phyloP scores from a whole-genome alignment of 305 asterid species.

The Rubia peregrina region DNA sequence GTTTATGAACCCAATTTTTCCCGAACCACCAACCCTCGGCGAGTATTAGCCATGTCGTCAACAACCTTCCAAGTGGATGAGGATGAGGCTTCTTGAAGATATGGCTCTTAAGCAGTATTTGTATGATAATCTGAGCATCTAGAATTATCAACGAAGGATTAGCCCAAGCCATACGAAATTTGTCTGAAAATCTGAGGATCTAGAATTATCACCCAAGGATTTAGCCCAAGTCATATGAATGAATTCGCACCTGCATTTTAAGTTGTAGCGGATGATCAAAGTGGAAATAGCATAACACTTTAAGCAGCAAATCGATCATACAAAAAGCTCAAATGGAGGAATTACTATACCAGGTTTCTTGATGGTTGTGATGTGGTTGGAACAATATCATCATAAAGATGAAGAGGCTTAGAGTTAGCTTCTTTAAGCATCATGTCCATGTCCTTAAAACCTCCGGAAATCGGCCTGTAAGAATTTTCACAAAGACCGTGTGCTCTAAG shows the following conservation, averaged over 20 bases:
- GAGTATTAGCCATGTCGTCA: slow-evolving; percentile 18
- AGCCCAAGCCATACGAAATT: no score
- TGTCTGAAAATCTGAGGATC: slow-evolving; percentile 26
- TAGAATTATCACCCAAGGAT: slow-evolving; percentile 17
- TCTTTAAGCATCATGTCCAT: slow-evolving; percentile 16
- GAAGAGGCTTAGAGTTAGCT: slow-evolving; percentile 25
- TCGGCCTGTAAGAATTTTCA: slow-evolving; percentile 42
- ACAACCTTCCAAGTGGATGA: slow-evolving; percentile 17
- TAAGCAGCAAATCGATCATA: background rate
- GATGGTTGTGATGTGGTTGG: slow-evolving; percentile 17
- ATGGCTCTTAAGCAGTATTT: slow-evolving; percentile 21
- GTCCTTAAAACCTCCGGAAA: slow-evolving; percentile 38
- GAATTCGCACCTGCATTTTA: slow-evolving; percentile 10
- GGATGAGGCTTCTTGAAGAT: slow-evolving; percentile 21
- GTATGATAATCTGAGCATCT: slow-evolving; percentile 24
- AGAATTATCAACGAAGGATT: slow-evolving; percentile 16
- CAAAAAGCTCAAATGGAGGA: no score
- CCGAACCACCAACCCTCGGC: background rate
- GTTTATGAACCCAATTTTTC: no score
- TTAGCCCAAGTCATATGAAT: slow-evolving; percentile 20
- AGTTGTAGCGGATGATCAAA: background rate
- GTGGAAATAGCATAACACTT: background rate
- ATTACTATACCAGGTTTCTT: slow-evolving; percentile 32
- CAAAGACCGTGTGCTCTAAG: slow-evolving; percentile 40
- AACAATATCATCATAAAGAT: slow-evolving; percentile 20